Conservation (phyloP, 1,284 basidiomycete genomes). For the Gymnopus androsaceus region DNA sequence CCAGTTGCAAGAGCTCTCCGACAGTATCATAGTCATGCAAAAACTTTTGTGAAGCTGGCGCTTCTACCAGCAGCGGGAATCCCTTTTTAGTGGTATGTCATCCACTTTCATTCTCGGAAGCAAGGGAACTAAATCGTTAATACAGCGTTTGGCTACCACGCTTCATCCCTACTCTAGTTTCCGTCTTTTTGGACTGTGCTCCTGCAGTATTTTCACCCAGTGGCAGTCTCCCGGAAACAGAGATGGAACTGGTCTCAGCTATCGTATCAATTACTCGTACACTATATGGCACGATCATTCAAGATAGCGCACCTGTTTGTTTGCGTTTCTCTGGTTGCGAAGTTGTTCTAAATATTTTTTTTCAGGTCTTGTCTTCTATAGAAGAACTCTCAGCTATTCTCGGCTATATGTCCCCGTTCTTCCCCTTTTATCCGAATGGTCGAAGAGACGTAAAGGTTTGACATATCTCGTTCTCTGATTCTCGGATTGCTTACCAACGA, state of each 20-base stretch:
- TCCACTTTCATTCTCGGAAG: neutral
- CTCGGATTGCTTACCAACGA: constrained; percentile 12
- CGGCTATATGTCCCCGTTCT: constrained; percentile 77
- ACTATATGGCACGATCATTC: constrained; percentile 68
- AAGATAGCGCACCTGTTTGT: constrained; percentile 25
- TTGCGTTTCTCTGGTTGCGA: neutral
- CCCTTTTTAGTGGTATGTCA: constrained; percentile 3
- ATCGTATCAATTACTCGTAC: constrained; percentile 63
- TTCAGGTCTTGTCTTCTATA: neutral
- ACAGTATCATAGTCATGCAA: neutral
- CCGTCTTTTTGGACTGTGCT: constrained; percentile 84
- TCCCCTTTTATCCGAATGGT: constrained; percentile 65
- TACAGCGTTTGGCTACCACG: constrained; percentile 50
- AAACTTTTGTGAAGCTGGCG: neutral
- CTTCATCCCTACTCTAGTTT: constrained; percentile 76
- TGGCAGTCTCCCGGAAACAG: constrained; percentile 53
- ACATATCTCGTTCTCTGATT: neutral
- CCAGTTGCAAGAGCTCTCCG: neutral
- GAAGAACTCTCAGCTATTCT: constrained; percentile 62
- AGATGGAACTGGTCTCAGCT: constrained; percentile 64
- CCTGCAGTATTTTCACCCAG: constrained; percentile 77
- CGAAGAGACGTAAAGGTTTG: constrained; percentile 60
- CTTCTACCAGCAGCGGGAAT: constrained; percentile 1
- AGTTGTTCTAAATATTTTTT: neutral
- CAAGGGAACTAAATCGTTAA: neutral